Evolutionary conservation across 202 grass and related monocot species (phyloP).

Genomic region (Dendrocalamus latiflorus): DNA sequence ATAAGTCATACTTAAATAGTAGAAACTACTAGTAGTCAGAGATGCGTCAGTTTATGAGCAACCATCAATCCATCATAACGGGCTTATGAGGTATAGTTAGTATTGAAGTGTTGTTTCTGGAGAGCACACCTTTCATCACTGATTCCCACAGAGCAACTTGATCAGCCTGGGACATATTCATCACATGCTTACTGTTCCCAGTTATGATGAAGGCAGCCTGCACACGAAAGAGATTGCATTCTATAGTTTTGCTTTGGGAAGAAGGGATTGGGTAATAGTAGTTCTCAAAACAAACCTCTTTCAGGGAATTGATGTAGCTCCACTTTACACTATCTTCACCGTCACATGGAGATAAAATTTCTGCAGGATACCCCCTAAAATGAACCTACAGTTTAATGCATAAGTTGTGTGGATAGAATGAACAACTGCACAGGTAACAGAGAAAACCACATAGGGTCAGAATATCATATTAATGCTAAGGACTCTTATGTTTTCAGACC

Average conservation of each 20-base stretch:
- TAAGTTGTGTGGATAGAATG: background rate
- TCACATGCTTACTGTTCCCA: constrained; percentile 88
- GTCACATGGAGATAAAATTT: constrained; percentile 81
- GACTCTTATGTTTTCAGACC: background rate
- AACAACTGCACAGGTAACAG: background rate
- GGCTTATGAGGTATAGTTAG: background rate
- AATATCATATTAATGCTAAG: background rate
- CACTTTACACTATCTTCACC: constrained; percentile 93
- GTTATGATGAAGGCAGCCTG: constrained; percentile 92
- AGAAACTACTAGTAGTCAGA: background rate
- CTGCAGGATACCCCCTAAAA: constrained; percentile 84
- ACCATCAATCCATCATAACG: background rate
- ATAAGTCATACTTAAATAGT: background rate
- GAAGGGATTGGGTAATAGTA: background rate
- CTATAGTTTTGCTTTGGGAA: background rate
- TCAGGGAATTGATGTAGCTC: constrained; percentile 95
- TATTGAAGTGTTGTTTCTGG: constrained; percentile 1
- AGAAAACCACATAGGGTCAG: background rate
- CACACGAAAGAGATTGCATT: constrained; percentile 24
- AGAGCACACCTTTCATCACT: constrained; percentile 71
- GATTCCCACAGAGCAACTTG: constrained; percentile 84
- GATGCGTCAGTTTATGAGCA: background rate
- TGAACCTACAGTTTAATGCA: constrained; percentile 56
- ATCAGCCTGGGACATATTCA: constrained; percentile 99
- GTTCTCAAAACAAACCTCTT: constrained; percentile 65